Evolutionary conservation across 116 monocot species (phyloP), one percentile per base, ranked within the genome.

Genomic region (Phalaenopsis hybrid): DNA sequence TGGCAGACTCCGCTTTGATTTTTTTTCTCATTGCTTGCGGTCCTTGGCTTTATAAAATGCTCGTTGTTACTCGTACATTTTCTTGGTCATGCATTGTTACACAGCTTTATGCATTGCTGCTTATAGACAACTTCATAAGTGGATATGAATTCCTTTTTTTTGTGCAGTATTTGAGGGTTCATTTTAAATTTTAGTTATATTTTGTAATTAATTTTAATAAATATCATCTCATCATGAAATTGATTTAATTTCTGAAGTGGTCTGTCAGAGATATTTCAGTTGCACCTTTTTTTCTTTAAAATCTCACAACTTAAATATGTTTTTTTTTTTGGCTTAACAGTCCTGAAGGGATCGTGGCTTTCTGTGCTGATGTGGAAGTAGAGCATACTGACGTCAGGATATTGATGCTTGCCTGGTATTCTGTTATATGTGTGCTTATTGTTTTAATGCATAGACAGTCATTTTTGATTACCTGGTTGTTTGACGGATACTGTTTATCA

Each of bases 341-440:
- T 41, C 97, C 97, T 77, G 97, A 94, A 86, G 97, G 97, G 44
- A 94, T 97, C 51, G 92, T 87, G 82, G 85, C 92, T 80, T 86
- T 97, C 55, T 97, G 97, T 82, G 83, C 93, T 63, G 89, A 91
- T 59, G 21, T 97, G 78, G 91, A 89, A 81, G 88, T 97, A 73
- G 84, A 92, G 80, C 91, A 94, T 75, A 97, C 97, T 44, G 93
- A 97, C 89, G 88, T 94, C 84, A 91, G 92, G 82, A 97, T 97
- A 50, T 90, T 97, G 23, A 93, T 97, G 94, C 92, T 94, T 85
- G 97, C 98, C 92, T 98, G 98, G 98, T 97, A 91, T 77, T 70
- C 10, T 44, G 1, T 82, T 55, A 31, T 69, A 18, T 68, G 31
- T 34, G 28, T 25, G 20, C 51, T 72, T 1, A 21, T 72, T 6